These are phyloP conservation scores for Zelopaecilomyces penicillatus DNA, from an alignment of 2,329 filamentous ascomycete genomes.

Conservation along the genomic window DNA sequence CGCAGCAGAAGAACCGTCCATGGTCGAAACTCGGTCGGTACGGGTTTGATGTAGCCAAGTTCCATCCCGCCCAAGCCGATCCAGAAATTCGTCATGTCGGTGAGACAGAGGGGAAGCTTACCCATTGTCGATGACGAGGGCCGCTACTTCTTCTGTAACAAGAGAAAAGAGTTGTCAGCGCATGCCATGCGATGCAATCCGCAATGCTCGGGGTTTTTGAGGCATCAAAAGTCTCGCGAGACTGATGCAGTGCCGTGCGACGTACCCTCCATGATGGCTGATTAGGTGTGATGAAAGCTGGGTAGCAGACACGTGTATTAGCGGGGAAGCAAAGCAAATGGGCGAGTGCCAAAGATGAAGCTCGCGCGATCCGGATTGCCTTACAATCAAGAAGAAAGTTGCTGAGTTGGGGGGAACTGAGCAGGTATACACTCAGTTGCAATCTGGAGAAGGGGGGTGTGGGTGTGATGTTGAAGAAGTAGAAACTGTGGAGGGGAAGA, in stretches of 20 bases:
- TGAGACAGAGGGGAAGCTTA: constrained; percentile 55
- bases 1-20: too few relatives aligned
- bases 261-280: constrained; percentile 50
- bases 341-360: constrained; percentile 11
- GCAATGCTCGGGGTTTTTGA: constrained; percentile 5
- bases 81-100: constrained; percentile 20
- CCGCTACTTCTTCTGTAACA: constrained; percentile 93
- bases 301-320: constrained; percentile 2
- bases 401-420: constrained; percentile 12
- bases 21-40: too few relatives aligned
- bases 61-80: too few relatives aligned
- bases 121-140: constrained; percentile 99
- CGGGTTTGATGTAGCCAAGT: too few relatives aligned
- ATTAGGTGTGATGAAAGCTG: constrained; percentile 29
- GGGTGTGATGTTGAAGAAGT: constrained; percentile 21
- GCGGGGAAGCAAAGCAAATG: constrained; percentile 1
- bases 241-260: constrained; percentile 14
- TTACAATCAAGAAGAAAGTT: constrained; percentile 4
- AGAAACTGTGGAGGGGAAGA: constrained; percentile 25
- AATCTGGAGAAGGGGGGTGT: constrained; percentile 13
- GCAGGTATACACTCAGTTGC: constrained; percentile 8
- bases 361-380: constrained; percentile 9
- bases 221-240: constrained; percentile 10
- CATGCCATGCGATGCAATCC: constrained; percentile 10
- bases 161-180: constrained; percentile 33